Conservation (phyloP, 2,329 filamentous ascomycete genomes). For the Trichophyton benhamiae region DNA sequence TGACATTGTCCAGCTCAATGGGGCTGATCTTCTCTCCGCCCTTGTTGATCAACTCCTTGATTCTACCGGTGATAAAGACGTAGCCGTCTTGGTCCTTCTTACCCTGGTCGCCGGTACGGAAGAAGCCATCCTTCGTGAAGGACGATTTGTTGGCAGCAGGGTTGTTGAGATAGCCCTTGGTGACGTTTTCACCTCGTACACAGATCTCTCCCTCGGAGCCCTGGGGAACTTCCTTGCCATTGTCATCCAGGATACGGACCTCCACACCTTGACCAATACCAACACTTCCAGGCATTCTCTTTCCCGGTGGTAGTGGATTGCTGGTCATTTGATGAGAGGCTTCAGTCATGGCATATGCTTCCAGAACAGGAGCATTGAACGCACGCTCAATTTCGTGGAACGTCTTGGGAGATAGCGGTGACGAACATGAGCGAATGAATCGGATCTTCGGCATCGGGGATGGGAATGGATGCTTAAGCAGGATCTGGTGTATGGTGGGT, state of each 20-base stretch:
- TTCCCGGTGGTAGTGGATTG: slow-evolving; percentile 56
- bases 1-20: slow-evolving; percentile 73
- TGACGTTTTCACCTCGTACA: slow-evolving; percentile 71
- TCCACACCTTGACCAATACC: slow-evolving; percentile 75
- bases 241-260: slow-evolving; percentile 60
- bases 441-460: slow-evolving; percentile 59
- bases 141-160: slow-evolving; percentile 59
- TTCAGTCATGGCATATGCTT: slow-evolving; percentile 90
- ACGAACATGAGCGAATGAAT: slow-evolving; percentile 81
- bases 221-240: slow-evolving; percentile 54
- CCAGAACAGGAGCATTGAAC: slow-evolving; percentile 68
- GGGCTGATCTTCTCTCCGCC: slow-evolving; percentile 82
- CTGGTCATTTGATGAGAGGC: slow-evolving; percentile 46
- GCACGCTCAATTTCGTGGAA: slow-evolving; percentile 67
- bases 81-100: slow-evolving; percentile 70
- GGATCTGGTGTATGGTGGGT: slow-evolving; percentile 84
- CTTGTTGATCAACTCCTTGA: slow-evolving; percentile 86
- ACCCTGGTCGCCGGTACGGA: slow-evolving; percentile 79
- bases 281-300: slow-evolving; percentile 69
- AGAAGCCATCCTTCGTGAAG: slow-evolving; percentile 65
- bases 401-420: slow-evolving; percentile 66
- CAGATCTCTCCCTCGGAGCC: slow-evolving; percentile 70
- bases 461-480: slow-evolving; percentile 61
- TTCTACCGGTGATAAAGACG: slow-evolving; percentile 74
- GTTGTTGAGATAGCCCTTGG: slow-evolving; percentile 77